phyloP scores from a whole-genome alignment of 179 eudicot genomes.

The Vitellaria paradoxa region DNA sequence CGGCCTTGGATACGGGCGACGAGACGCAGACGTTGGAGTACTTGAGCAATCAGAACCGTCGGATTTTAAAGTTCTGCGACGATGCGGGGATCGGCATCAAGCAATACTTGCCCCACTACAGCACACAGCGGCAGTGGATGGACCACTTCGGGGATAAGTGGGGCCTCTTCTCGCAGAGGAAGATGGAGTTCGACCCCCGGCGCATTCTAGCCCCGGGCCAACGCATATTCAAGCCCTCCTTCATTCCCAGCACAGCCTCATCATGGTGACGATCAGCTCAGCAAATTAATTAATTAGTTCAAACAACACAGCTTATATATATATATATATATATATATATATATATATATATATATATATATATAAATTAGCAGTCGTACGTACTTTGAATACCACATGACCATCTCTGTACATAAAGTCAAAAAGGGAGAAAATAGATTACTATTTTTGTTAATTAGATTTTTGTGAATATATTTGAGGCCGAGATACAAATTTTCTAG shows the following conservation, averaged over 20 bases:
- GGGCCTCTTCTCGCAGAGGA: slow-evolving; percentile 50
- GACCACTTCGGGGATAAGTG: slow-evolving; percentile 75
- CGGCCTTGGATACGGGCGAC: slow-evolving; percentile 71
- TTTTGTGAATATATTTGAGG: too few species aligned
- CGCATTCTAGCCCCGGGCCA: slow-evolving; percentile 79
- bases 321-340: too few species aligned
- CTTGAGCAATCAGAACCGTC: slow-evolving; percentile 52
- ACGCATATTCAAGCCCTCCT: slow-evolving; percentile 53
- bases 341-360: too few species aligned
- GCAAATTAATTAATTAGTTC: too few species aligned
- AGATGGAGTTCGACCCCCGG: slow-evolving; percentile 65
- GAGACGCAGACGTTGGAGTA: slow-evolving; percentile 64
- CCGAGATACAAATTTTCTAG: too few species aligned
- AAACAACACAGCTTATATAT: too few species aligned
- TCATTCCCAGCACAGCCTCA: slow-evolving; percentile 8
- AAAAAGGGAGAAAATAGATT: too few species aligned
- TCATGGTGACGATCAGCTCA: slow-evolving; percentile 7
- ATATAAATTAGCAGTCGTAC: too few species aligned
- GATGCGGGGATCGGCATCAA: slow-evolving; percentile 48
- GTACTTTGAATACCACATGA: too few species aligned
- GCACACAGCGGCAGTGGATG: slow-evolving; percentile 60
- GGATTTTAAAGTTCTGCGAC: slow-evolving; percentile 57
- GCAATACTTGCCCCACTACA: slow-evolving; percentile 84
- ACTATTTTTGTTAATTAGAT: too few species aligned
- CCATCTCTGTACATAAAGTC: too few species aligned